A percentile compares a stretch with the other conserved stretches of the same genome.
phyloP scores from a whole-genome alignment of 2,329 filamentous ascomycete species.

The Fusarium falciforme region DNA sequence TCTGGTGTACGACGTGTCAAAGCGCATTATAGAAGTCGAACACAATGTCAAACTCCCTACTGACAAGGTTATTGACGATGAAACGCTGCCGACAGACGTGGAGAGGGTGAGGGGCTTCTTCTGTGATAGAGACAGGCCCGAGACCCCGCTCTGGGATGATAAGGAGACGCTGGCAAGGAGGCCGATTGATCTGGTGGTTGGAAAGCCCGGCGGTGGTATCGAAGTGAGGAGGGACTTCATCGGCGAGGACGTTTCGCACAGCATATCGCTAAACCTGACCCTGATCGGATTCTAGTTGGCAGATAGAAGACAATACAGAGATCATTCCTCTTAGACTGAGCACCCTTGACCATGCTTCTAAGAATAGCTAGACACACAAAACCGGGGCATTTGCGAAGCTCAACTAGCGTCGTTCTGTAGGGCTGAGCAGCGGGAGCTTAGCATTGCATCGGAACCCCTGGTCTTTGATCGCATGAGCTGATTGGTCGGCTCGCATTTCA shows the following conservation, averaged over 20 bases:
- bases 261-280: background rate
- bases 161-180: background rate
- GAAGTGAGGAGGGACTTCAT: background rate
- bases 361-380: background rate
- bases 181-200: background rate
- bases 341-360: background rate
- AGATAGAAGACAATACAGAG: background rate
- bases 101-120: slow-evolving; percentile 34
- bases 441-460: background rate
- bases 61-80: slow-evolving; percentile 13
- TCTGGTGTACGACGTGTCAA: slow-evolving; percentile 47
- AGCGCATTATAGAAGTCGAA: slow-evolving; percentile 53
- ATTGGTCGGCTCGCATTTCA: slow-evolving; percentile 36
- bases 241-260: background rate
- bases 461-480: background rate
- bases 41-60: slow-evolving; percentile 47
- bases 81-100: slow-evolving; percentile 23
- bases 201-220: background rate
- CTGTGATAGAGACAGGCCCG: background rate
- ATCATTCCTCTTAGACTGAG: background rate
- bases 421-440: slow-evolving; percentile 16
- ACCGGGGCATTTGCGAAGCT: background rate
- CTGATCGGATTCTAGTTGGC: background rate
- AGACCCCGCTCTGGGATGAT: background rate
- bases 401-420: background rate